These are phyloP conservation scores for Colletotrichum abscissum DNA, from an alignment of 2,329 filamentous ascomycete genomes.

Conservation along the genomic window DNA sequence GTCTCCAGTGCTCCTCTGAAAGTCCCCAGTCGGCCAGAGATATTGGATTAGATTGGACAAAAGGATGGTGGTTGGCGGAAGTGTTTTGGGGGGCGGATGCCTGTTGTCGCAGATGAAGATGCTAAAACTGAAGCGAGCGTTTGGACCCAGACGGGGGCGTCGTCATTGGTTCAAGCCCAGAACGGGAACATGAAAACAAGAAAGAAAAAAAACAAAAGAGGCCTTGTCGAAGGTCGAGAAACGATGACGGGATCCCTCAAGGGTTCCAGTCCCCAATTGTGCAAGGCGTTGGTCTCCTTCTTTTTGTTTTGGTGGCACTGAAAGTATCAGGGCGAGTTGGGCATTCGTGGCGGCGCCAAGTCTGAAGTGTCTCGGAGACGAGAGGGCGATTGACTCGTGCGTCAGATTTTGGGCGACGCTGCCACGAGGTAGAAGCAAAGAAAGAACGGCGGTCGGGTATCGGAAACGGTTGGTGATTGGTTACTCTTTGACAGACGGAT, in stretches of 20 bases:
- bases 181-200: conserved; percentile 9
- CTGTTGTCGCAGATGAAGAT: conserved; percentile 36
- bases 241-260: conserved; percentile 4
- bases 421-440: conserved; percentile 35
- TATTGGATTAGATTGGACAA: background rate
- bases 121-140: conserved; percentile 36
- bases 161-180: conserved; percentile 29
- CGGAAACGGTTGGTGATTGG: conserved; percentile 12
- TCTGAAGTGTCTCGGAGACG: conserved; percentile 29
- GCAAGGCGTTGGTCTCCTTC: background rate
- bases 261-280: background rate
- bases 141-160: conserved; percentile 30
- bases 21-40: background rate
- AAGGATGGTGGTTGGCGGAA: conserved; percentile 15
- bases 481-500: background rate
- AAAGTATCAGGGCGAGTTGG: conserved; percentile 15
- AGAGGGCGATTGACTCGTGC: conserved; percentile 30
- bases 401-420: conserved; percentile 16
- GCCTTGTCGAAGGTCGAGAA: background rate
- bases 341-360: conserved; percentile 24
- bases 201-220: conserved; percentile 1
- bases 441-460: conserved; percentile 20
- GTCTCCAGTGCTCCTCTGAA: background rate
- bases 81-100: conserved; percentile 12
- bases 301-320: conserved; percentile 6